These are phyloP conservation scores for Monosporascus sp. DNA, from an alignment of 2,329 filamentous ascomycete genomes.

Conservation along the genomic window DNA sequence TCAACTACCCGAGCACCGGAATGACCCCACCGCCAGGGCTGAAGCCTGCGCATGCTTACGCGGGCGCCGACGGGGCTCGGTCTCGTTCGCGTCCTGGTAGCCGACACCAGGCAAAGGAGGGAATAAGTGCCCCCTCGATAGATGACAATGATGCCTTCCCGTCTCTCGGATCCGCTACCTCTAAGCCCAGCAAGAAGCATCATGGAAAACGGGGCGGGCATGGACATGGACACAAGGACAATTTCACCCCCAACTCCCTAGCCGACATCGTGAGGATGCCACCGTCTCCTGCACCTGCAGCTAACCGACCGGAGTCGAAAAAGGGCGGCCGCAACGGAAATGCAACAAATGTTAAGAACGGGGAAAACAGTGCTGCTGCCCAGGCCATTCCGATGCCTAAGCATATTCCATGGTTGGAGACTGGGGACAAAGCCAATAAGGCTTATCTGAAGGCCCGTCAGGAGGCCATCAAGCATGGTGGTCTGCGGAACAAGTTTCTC, in stretches of 20 bases:
- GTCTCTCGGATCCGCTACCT: slow-evolving; percentile 70
- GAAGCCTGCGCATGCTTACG: slow-evolving; percentile 52
- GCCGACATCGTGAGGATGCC: slow-evolving; percentile 96
- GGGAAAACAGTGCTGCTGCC: slow-evolving; percentile 76
- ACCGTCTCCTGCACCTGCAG: slow-evolving; percentile 68
- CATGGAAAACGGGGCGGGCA: slow-evolving; percentile 88
- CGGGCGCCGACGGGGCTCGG: slow-evolving; percentile 55
- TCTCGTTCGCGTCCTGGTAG: slow-evolving; percentile 81
- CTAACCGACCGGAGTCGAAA: slow-evolving; percentile 55
- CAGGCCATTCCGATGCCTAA: slow-evolving; percentile 82
- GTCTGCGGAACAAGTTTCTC: slow-evolving; percentile 91
- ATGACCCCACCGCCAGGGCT: slow-evolving; percentile 67
- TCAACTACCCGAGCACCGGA: slow-evolving; percentile 48
- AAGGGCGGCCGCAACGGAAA: slow-evolving; percentile 60
- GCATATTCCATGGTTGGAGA: slow-evolving; percentile 95
- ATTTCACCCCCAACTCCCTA: slow-evolving; percentile 66
- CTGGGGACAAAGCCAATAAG: slow-evolving; percentile 84
- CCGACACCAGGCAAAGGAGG: slow-evolving; percentile 62
- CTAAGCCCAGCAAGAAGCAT: slow-evolving; percentile 82
- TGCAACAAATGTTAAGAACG: slow-evolving; percentile 57
- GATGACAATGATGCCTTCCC: slow-evolving; percentile 97
- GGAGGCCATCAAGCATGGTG: slow-evolving; percentile 96
- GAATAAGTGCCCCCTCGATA: slow-evolving; percentile 67
- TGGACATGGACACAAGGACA: slow-evolving; percentile 65
- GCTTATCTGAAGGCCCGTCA: slow-evolving; percentile 91